Evolutionary conservation across 805 yeast genomes (phyloP).

Genomic region (Saccharomycopsis vini): DNA sequence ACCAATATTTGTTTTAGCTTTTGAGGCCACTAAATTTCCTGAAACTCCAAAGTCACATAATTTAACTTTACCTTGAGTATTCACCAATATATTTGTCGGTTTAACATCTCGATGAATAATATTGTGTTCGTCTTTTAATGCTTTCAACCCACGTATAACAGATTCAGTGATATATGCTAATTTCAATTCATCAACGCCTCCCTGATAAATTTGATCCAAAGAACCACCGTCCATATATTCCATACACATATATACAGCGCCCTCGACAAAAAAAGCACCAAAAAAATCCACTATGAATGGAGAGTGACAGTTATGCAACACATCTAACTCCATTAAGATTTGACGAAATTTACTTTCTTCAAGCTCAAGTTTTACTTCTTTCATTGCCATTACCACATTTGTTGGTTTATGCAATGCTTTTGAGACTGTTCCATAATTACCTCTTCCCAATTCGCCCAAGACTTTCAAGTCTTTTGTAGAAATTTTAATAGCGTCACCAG

Average conservation of each 20-base stretch:
- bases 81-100: conserved; percentile 86
- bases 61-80: conserved; percentile 78
- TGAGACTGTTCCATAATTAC: conserved; percentile 93
- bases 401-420: conserved; percentile 92
- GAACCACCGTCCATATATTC: conserved; percentile 98
- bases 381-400: conserved; percentile 91
- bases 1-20: conserved; percentile 93
- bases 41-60: conserved; percentile 94
- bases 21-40: conserved; percentile 88
- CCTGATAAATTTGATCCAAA: conserved; percentile 72
- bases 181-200: conserved; percentile 68
- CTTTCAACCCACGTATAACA: conserved; percentile 73
- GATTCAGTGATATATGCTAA: conserved; percentile 72
- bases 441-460: conserved; percentile 85
- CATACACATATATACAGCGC: conserved; percentile 97
- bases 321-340: conserved; percentile 91
- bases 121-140: conserved; percentile 81
- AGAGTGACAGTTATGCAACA: conserved; percentile 82
- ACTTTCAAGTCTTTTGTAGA: conserved; percentile 77
- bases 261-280: conserved; percentile 96
- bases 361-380: conserved; percentile 85
- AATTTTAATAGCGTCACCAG: conserved; percentile 81
- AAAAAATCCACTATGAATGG: conserved; percentile 92
- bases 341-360: conserved; percentile 93
- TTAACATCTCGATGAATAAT: conserved; percentile 95